Percentiles rank a stretch among this genome's conserved stretches.
These are phyloP conservation scores for Kuraishia floccosa DNA, from an alignment of 805 yeast genomes.

Conservation along the genomic window DNA sequence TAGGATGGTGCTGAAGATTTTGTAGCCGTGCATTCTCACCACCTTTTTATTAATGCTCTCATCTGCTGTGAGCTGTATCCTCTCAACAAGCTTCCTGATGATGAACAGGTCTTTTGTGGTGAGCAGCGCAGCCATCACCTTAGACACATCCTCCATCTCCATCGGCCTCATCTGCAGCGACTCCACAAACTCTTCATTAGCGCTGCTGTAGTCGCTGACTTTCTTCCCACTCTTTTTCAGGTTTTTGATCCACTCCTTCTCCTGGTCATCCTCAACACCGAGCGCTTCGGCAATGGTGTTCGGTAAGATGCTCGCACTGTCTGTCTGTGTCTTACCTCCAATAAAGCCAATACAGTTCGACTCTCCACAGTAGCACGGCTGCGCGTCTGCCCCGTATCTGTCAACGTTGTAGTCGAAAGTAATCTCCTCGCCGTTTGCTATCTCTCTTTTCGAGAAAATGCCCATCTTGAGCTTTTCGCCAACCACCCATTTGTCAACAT, in stretches of 20 bases:
- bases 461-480: slow-evolving; percentile 90
- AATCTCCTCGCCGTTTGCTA: slow-evolving; percentile 74
- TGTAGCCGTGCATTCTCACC: slow-evolving; percentile 78
- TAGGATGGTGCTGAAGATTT: slow-evolving; percentile 56
- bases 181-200: slow-evolving; percentile 56
- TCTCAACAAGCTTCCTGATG: slow-evolving; percentile 54
- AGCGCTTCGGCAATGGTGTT: slow-evolving; percentile 77
- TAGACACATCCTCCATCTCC: slow-evolving; percentile 50
- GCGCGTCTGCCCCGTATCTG: slow-evolving; percentile 90
- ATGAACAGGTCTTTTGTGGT: slow-evolving; percentile 56
- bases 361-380: slow-evolving; percentile 91
- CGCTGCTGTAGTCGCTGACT: slow-evolving; percentile 34
- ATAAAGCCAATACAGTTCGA: slow-evolving; percentile 84
- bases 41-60: slow-evolving; percentile 42
- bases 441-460: slow-evolving; percentile 72
- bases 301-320: slow-evolving; percentile 75
- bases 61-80: slow-evolving; percentile 48
- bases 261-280: slow-evolving; percentile 59
- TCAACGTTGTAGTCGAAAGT: slow-evolving; percentile 93
- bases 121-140: slow-evolving; percentile 71
- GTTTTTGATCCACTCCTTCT: slow-evolving; percentile 58
- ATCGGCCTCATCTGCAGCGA: slow-evolving; percentile 43
- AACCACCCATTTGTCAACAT: slow-evolving; percentile 95
- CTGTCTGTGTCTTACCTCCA: slow-evolving; percentile 97
- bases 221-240: slow-evolving; percentile 26